phyloP scores from a whole-genome alignment of 1,284 basidiomycete genomes.

The Phaffia rhodozyma region DNA sequence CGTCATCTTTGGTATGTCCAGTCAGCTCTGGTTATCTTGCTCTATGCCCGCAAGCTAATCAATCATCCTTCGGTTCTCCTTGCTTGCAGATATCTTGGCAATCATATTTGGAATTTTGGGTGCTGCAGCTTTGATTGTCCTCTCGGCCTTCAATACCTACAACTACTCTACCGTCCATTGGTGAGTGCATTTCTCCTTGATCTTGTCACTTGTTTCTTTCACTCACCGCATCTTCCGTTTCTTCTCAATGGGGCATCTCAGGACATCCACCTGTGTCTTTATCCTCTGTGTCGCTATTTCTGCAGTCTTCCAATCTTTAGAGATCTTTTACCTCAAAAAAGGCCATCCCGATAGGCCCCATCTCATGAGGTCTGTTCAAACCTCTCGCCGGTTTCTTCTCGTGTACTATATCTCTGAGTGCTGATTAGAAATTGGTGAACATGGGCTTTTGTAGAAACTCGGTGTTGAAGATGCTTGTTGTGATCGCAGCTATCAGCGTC shows the following conservation, averaged over 20 bases:
- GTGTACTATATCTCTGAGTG: not conserved
- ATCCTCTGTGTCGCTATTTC: slow-evolving; percentile 39
- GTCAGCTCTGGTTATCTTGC: not conserved
- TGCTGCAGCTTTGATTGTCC: slow-evolving; percentile 36
- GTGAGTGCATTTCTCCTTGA: not conserved
- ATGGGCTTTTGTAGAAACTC: slow-evolving; percentile 37
- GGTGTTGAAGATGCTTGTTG: slow-evolving; percentile 38
- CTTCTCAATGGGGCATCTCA: slow-evolving; percentile 19
- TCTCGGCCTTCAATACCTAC: slow-evolving; percentile 31
- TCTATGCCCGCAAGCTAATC: not conserved
- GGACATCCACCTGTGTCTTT: slow-evolving; percentile 41
- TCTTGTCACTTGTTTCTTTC: not conserved
- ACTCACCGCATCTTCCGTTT: not conserved
- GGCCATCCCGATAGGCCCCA: slow-evolving; percentile 16
- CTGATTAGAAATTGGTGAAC: slow-evolving; percentile 27
- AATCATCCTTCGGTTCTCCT: slow-evolving; percentile 4
- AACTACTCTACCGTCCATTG: slow-evolving; percentile 35
- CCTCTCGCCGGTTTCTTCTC: not conserved
- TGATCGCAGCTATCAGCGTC: slow-evolving; percentile 33
- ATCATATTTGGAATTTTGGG: slow-evolving; percentile 38
- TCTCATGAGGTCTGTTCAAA: not conserved
- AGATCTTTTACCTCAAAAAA: slow-evolving; percentile 33
- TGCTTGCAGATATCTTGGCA: slow-evolving; percentile 32
- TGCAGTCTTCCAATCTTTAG: slow-evolving; percentile 39
- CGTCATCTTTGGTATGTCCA: slow-evolving; percentile 26